These are phyloP conservation scores for Tulasnella sp. DNA, from an alignment of 768 basidiomycete genomes.

Conservation along the genomic window DNA sequence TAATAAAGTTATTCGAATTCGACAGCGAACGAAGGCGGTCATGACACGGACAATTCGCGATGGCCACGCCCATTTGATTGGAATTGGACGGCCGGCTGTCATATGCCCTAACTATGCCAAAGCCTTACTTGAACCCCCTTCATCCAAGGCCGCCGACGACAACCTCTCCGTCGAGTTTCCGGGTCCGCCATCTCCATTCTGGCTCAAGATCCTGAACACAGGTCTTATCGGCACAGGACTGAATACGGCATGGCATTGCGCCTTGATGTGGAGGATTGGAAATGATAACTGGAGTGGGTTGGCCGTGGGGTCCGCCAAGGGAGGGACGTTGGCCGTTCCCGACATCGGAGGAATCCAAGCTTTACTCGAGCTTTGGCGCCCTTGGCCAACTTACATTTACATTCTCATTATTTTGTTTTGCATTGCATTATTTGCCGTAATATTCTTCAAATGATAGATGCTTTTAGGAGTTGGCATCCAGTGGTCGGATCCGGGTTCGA, in stretches of 20 bases:
- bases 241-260: conserved; percentile 53
- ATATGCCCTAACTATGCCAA: conserved; percentile 59
- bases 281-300: conserved; percentile 19
- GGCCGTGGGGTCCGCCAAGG: background rate
- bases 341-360: conserved; percentile 12
- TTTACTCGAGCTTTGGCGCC: conserved; percentile 12
- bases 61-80: conserved; percentile 67
- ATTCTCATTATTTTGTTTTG: background rate
- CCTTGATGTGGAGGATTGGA: conserved; percentile 16
- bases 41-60: conserved; percentile 53
- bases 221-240: conserved; percentile 60
- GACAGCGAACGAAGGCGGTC: conserved; percentile 49
- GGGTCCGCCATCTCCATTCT: conserved; percentile 1
- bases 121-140: conserved; percentile 35
- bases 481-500: background rate
- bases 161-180: background rate
- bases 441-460: background rate
- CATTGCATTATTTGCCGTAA: background rate
- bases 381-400: background rate
- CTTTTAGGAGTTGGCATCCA: background rate
- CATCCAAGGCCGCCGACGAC: background rate
- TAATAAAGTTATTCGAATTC: background rate
- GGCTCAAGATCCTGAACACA: background rate
- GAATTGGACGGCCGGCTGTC: conserved; percentile 66
- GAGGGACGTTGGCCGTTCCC: background rate